Conservation (phyloP, 345 rosid species). For the Nephelium lappaceum region DNA sequence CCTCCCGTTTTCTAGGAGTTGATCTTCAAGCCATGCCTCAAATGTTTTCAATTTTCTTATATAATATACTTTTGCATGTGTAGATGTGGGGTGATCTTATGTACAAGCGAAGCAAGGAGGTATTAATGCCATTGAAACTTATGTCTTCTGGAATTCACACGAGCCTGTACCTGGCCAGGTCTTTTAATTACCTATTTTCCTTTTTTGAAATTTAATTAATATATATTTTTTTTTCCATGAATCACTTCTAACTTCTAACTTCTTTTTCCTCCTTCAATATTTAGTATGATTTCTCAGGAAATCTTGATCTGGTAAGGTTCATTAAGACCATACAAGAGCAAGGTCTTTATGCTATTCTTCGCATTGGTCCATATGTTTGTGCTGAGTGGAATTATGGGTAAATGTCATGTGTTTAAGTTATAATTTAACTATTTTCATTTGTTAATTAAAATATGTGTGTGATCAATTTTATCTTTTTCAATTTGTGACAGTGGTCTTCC, state of each 20-base stretch:
- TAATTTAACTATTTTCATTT: neutral
- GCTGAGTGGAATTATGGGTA: slow-evolving; percentile 57
- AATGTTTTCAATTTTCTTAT: too few relatives aligned
- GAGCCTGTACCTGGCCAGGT: slow-evolving; percentile 45
- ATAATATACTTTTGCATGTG: neutral
- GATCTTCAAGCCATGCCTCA: too few relatives aligned
- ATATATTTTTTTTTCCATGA: neutral
- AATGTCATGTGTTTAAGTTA: neutral
- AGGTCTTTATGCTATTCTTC: slow-evolving; percentile 46
- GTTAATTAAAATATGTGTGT: neutral
- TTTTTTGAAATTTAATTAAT: neutral
- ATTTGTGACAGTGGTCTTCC: slow-evolving; percentile 52
- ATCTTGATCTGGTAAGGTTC: slow-evolving; percentile 46
- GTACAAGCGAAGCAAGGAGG: slow-evolving; percentile 53
- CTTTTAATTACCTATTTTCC: neutral
- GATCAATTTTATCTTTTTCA: neutral
- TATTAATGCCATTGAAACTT: slow-evolving; percentile 65
- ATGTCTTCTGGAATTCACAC: slow-evolving; percentile 72
- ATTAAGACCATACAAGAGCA: slow-evolving; percentile 35
- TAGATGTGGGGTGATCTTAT: slow-evolving; percentile 52
- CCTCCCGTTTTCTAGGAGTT: too few relatives aligned
- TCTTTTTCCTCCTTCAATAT: neutral
- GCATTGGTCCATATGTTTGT: slow-evolving; percentile 55
- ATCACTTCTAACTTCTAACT: neutral
- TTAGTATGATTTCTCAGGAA: slow-evolving; percentile 43